phyloP scores from a whole-genome alignment of 2,329 filamentous ascomycete species.

The Didymella lethalis region DNA sequence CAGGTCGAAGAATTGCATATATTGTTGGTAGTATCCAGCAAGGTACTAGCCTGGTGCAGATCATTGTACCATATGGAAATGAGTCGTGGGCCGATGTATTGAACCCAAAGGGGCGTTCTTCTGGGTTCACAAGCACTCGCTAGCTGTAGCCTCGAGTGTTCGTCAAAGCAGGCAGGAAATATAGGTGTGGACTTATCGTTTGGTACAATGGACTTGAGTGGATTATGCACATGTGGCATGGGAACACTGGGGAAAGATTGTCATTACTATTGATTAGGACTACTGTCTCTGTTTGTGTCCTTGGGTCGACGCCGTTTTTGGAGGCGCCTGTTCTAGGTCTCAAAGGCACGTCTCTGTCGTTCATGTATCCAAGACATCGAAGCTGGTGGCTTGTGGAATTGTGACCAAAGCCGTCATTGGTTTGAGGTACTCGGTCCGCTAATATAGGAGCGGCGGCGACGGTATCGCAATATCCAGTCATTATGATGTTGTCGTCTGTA shows the following conservation, averaged over 20 bases:
- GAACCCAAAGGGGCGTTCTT: background rate
- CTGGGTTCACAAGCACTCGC: background rate
- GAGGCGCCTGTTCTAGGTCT: background rate
- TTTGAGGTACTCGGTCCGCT: background rate
- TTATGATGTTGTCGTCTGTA: background rate
- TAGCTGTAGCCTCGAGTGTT: background rate
- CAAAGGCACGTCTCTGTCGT: background rate
- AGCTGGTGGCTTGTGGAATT: background rate
- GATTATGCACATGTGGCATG: too few species aligned
- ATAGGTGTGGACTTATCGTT: background rate
- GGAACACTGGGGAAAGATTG: background rate
- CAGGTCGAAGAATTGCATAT: background rate
- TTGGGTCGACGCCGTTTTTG: background rate
- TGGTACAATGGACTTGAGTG: too few species aligned
- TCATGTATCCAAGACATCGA: background rate
- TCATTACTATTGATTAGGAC: background rate
- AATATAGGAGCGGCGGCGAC: background rate
- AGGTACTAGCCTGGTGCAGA: background rate
- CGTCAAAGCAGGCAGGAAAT: background rate
- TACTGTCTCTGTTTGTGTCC: background rate
- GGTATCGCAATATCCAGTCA: rapidly evolving
- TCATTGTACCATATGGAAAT: background rate
- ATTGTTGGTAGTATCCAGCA: background rate
- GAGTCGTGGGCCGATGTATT: background rate
- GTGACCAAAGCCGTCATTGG: background rate